Conservation (phyloP, 2,329 filamentous ascomycete genomes). For the Paramyrothecium sp. region DNA sequence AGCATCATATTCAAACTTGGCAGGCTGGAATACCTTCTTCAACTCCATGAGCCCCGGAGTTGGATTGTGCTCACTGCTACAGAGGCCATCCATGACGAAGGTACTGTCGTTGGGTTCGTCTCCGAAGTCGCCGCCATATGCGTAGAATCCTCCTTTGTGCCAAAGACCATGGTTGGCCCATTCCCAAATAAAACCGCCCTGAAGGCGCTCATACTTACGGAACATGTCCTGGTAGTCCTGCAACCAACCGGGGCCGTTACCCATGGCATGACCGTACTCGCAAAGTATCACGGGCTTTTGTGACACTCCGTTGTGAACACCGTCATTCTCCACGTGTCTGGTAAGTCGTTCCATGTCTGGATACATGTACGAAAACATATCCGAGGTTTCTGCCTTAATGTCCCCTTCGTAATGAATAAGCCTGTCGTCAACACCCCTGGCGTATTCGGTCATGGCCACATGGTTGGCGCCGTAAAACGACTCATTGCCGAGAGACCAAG, state of each 20-base stretch:
- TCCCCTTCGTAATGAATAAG: constrained; percentile 68
- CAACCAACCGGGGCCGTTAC: constrained; percentile 66
- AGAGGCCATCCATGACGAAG: constrained; percentile 57
- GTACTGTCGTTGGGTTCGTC: constrained; percentile 59
- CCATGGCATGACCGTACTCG: constrained; percentile 64
- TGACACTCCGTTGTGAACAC: neutral
- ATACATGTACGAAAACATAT: constrained; percentile 69
- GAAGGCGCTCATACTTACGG: constrained; percentile 45
- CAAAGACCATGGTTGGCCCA: constrained; percentile 53
- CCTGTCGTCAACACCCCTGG: constrained; percentile 55
- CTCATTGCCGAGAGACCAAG: constrained; percentile 74
- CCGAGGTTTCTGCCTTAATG: constrained; percentile 52
- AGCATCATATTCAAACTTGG: constrained; percentile 35
- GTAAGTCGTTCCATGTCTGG: constrained; percentile 39
- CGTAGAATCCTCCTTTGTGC: constrained; percentile 21
- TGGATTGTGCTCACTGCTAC: constrained; percentile 45
- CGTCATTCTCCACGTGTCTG: constrained; percentile 2
- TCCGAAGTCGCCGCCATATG: constrained; percentile 61
- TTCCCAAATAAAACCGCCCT: constrained; percentile 67
- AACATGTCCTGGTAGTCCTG: constrained; percentile 68
- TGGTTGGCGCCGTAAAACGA: constrained; percentile 69
- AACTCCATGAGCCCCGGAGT: constrained; percentile 52
- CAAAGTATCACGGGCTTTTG: constrained; percentile 57
- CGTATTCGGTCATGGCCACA: constrained; percentile 64
- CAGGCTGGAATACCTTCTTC: constrained; percentile 39